phyloP scores from a whole-genome alignment of 2,329 filamentous ascomycete species.

The Ceratocystis lukuohia region DNA sequence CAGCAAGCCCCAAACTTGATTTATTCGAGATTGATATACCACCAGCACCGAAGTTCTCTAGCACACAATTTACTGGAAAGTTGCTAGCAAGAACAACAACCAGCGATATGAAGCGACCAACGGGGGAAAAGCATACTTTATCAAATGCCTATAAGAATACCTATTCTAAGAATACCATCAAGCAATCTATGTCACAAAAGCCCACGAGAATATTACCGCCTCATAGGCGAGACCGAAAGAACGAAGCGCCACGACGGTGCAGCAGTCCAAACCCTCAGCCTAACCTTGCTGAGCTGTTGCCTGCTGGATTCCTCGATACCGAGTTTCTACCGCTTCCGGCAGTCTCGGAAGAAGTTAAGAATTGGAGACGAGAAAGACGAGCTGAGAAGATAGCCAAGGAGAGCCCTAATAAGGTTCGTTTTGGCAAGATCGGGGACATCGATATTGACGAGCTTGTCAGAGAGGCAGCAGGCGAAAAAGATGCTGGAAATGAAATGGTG shows the following conservation, averaged over 20 bases:
- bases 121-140: background rate
- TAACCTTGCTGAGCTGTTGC: slow-evolving; percentile 1
- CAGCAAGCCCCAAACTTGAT: background rate
- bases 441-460: slow-evolving; percentile 7
- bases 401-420: background rate
- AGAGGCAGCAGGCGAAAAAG: slow-evolving; percentile 2
- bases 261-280: background rate
- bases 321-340: slow-evolving; percentile 1
- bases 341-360: background rate
- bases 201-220: background rate
- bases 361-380: background rate
- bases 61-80: background rate
- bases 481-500: slow-evolving; percentile 5
- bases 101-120: background rate
- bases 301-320: background rate
- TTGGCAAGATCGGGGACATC: background rate
- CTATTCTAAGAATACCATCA: background rate
- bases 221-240: background rate
- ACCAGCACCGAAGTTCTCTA: background rate
- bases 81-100: background rate
- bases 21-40: slow-evolving; percentile 1
- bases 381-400: background rate
- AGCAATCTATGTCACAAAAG: background rate
- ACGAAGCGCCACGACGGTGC: background rate
- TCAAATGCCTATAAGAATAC: background rate